Percentiles rank a stretch among this genome's conserved stretches.
Evolutionary conservation across 768 basidiomycete genomes (phyloP).

Genomic region (Tricholoma sp.): DNA sequence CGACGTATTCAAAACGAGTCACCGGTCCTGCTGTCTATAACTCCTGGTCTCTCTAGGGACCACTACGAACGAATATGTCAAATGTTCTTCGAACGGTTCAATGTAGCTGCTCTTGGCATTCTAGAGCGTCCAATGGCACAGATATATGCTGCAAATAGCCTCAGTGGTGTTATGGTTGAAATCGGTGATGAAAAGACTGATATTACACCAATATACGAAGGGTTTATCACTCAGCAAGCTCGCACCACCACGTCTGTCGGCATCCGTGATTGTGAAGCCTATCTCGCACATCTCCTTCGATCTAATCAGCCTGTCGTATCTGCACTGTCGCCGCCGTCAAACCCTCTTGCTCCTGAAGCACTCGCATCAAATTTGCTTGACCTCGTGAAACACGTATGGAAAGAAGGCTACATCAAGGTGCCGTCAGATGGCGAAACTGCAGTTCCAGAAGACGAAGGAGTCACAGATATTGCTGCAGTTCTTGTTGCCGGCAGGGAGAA

Average conservation of each 20-base stretch:
- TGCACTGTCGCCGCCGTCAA: constrained; percentile 50
- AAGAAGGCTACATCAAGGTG: constrained; percentile 63
- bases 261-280: constrained; percentile 64
- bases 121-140: constrained; percentile 83
- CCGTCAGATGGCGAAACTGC: constrained; percentile 72
- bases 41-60: constrained; percentile 57
- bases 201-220: constrained; percentile 74
- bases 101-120: constrained; percentile 76
- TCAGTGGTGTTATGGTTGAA: constrained; percentile 78
- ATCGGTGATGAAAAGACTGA: constrained; percentile 74
- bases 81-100: constrained; percentile 90
- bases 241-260: constrained; percentile 61
- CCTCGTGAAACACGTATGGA: constrained; percentile 60
- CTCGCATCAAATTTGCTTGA: constrained; percentile 51
- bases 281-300: constrained; percentile 70
- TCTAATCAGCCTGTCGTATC: constrained; percentile 62
- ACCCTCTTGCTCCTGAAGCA: constrained; percentile 39
- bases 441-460: constrained; percentile 70
- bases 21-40: constrained; percentile 72
- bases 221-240: constrained; percentile 51
- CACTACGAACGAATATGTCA: constrained; percentile 73
- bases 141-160: constrained; percentile 68
- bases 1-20: constrained; percentile 86
- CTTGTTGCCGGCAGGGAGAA: constrained; percentile 89
- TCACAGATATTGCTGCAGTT: constrained; percentile 87